Base-by-base conservation (phyloP, 331 rosid genomes). In the Quercus lobata region DNA sequence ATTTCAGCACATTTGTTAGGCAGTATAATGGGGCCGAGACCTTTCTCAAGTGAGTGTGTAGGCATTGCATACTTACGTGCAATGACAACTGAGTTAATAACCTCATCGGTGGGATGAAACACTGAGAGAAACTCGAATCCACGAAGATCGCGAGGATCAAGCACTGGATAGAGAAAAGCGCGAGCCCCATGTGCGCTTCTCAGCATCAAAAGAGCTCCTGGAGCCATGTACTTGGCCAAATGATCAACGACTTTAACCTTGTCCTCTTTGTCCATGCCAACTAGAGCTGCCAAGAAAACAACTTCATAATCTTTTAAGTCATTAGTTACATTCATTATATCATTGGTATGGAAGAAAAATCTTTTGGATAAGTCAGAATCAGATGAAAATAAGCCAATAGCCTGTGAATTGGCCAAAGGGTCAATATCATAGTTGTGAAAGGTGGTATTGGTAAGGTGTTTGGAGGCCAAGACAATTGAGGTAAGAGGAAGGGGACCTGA, bases 401-500 rank as follows among this genome's bases (percentile, higher is more conserved):
- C 99, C 73, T 27, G 77, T 9, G 92, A 87, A 73, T 91, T 95
- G 81, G 99, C 99, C 2, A 15, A 19, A 4, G 91, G 71, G 71
- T 95, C 92, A 10, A 91, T 70, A 76, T 95, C 99, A 24, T 84
- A 95, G 82, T 95, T 95, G 87, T 95, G 92, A n/a, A 95, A 90
- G 70, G 74, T 63, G 41, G 99, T 89, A 7, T 78, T 35, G 6
- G 84, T 82, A 25, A 95, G 86, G 88, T 95, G 92, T 1, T 86
- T 86, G 0, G 90, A 83, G 21, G 99, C 99, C 74, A 95, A 25
- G 0, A 95, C 96, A 63, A 95, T 90, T 5, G 99, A 95, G 25
- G 99, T 87, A 0, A 95, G 89, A 12, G 99, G 99, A 57, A 93
- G 99, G 0, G 99, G 97, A 3, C 99, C 99, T 0, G 99, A 95